These are phyloP conservation scores for Cercospora sp. DNA, from an alignment of 2,329 filamentous ascomycete genomes.

Conservation along the genomic window DNA sequence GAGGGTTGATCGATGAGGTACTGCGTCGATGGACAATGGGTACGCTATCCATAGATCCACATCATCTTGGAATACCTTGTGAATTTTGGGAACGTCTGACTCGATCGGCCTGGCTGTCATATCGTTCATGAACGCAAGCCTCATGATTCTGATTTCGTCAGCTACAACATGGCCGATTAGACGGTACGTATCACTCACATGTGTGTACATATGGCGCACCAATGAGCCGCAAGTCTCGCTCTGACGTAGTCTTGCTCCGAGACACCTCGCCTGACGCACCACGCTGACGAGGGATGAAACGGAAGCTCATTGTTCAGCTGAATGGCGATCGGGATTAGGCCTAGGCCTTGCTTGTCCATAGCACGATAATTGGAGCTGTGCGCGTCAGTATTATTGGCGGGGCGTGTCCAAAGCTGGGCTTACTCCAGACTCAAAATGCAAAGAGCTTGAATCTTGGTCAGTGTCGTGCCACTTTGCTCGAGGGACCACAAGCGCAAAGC, in stretches of 20 bases:
- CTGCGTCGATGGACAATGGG: conserved; percentile 5
- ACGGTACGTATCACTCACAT: conserved; percentile 6
- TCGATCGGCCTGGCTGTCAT: not conserved
- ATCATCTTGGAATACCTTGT: not conserved
- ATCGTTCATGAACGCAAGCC: not conserved
- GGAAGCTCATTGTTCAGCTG: conserved; percentile 13
- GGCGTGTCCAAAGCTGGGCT: not conserved
- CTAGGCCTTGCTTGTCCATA: conserved; percentile 17
- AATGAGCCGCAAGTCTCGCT: conserved; percentile 17
- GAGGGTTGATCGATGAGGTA: conserved; percentile 12
- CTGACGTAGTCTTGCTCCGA: conserved; percentile 2
- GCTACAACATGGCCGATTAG: not conserved
- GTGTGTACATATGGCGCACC: conserved; percentile 12
- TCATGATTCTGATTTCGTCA: conserved; percentile 8
- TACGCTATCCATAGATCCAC: conserved; percentile 11
- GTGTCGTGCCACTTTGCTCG: conserved; percentile 9
- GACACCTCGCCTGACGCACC: not conserved
- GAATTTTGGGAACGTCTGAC: not conserved
- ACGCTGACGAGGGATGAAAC: not conserved
- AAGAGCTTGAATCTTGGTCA: conserved; percentile 21
- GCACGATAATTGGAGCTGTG: conserved; percentile 20
- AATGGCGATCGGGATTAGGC: conserved; percentile 11
- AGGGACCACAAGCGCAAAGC: conserved; percentile 17
- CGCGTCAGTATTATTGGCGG: not conserved
- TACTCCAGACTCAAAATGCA: conserved; percentile 22